Evolutionary conservation across 768 basidiomycete species (phyloP).

Genomic region (Daedalea quercina): DNA sequence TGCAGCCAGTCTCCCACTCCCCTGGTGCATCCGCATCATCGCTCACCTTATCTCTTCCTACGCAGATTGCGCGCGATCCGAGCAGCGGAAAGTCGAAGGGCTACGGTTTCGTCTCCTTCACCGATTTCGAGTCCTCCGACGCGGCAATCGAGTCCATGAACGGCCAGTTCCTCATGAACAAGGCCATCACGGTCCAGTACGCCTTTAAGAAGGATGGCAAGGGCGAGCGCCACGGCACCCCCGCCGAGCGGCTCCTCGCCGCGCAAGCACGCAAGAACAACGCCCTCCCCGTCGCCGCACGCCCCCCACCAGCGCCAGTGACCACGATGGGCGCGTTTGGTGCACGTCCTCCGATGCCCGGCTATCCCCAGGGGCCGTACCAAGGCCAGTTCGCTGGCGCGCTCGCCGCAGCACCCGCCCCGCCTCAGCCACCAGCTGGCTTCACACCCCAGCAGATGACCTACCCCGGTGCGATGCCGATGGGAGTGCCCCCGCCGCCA

Average conservation of each 20-base stretch:
- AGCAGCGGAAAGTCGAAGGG: constrained; percentile 84
- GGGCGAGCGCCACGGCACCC: constrained; percentile 94
- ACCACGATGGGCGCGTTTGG: constrained; percentile 40
- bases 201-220: constrained; percentile 99
- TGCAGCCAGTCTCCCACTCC: constrained; percentile 5
- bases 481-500: constrained; percentile 23
- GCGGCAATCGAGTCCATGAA: constrained; percentile 97
- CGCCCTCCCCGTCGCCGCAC: constrained; percentile 70
- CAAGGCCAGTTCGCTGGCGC: constrained; percentile 93
- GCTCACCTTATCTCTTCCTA: not conserved
- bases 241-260: constrained; percentile 93
- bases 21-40: not conserved
- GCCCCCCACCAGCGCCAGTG: constrained; percentile 72
- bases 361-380: constrained; percentile 62
- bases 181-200: constrained; percentile 94
- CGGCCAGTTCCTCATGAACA: constrained; percentile 96
- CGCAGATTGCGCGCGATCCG: constrained; percentile 87
- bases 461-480: constrained; percentile 29
- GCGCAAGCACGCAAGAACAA: constrained; percentile 96
- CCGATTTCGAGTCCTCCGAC: constrained; percentile 96
- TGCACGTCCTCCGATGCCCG: constrained; percentile 56
- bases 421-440: constrained; percentile 75
- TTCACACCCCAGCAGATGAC: constrained; percentile 71
- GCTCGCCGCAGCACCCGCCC: constrained; percentile 50
- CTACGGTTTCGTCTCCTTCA: constrained; percentile 96